These are phyloP conservation scores for Ampelomyces quisqualis DNA, from an alignment of 2,329 filamentous ascomycete genomes.

Conservation along the genomic window DNA sequence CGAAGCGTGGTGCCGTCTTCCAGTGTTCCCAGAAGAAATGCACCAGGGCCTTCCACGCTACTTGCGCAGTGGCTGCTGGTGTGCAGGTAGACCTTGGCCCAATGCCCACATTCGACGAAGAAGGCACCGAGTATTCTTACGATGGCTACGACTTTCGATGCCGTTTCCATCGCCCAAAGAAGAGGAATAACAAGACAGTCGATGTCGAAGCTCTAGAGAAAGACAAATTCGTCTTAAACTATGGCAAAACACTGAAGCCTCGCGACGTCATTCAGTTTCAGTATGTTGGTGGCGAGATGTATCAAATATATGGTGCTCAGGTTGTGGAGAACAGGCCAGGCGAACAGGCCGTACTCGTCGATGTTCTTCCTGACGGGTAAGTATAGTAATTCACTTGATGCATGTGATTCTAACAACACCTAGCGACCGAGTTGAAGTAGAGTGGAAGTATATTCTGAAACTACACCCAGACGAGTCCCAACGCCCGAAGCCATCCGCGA, in stretches of 20 bases:
- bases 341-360: slow-evolving; percentile 75
- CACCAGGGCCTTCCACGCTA: slow-evolving; percentile 88
- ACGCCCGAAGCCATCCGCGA: slow-evolving; percentile 71
- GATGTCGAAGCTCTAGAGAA: slow-evolving; percentile 69
- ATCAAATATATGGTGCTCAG: slow-evolving; percentile 87
- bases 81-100: slow-evolving; percentile 87
- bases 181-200: slow-evolving; percentile 78
- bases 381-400: slow-evolving; percentile 34
- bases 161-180: slow-evolving; percentile 87
- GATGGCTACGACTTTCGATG: slow-evolving; percentile 92
- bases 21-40: slow-evolving; percentile 97
- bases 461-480: slow-evolving; percentile 69
- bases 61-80: slow-evolving; percentile 87
- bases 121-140: slow-evolving; percentile 89
- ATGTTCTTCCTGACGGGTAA: slow-evolving; percentile 82
- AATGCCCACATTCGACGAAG: slow-evolving; percentile 82
- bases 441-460: slow-evolving; percentile 82
- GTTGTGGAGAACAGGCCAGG: slow-evolving; percentile 78
- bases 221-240: slow-evolving; percentile 66
- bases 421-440: slow-evolving; percentile 73
- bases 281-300: slow-evolving; percentile 69
- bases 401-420: slow-evolving; percentile 13
- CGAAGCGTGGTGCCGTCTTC: slow-evolving; percentile 92
- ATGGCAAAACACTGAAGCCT: slow-evolving; percentile 66
- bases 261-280: slow-evolving; percentile 87